phyloP scores from a whole-genome alignment of 805 yeast species.

The Lipomyces oligophaga region DNA sequence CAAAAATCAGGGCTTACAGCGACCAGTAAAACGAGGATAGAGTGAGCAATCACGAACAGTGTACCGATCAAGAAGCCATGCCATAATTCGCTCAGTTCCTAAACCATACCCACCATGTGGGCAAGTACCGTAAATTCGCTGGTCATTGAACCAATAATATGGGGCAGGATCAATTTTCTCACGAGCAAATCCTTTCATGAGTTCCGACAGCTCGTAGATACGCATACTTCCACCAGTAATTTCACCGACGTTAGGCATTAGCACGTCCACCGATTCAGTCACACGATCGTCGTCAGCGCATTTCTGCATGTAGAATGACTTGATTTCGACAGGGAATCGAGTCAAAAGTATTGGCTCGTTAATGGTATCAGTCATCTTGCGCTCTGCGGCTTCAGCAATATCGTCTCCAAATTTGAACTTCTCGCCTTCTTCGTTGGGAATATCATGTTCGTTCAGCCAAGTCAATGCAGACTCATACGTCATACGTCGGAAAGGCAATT shows the following conservation, averaged over 20 bases:
- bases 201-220: slow-evolving; percentile 74
- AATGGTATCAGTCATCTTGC: slow-evolving; percentile 94
- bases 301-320: slow-evolving; percentile 96
- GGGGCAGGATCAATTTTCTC: slow-evolving; percentile 78
- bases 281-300: slow-evolving; percentile 87
- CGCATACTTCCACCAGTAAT: slow-evolving; percentile 99
- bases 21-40: slow-evolving; percentile 96
- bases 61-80: slow-evolving; percentile 96
- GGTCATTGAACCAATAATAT: slow-evolving; percentile 96
- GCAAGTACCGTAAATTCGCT: slow-evolving; percentile 93
- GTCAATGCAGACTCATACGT: slow-evolving; percentile 85
- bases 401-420: slow-evolving; percentile 95
- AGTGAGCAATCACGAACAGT: slow-evolving; percentile 98
- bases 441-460: slow-evolving; percentile 94
- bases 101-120: slow-evolving; percentile 99
- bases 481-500: slow-evolving; percentile 85
- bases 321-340: slow-evolving; percentile 94
- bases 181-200: slow-evolving; percentile 85
- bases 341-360: slow-evolving; percentile 89
- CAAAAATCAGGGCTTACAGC: slow-evolving; percentile 79
- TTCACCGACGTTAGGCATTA: slow-evolving; percentile 99
- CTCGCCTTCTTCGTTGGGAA: slow-evolving; percentile 92
- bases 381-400: slow-evolving; percentile 98
- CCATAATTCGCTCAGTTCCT: slow-evolving; percentile 96
- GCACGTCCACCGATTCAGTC: slow-evolving; percentile 96